Evolutionary conservation across 176 grass and related monocot species (phyloP).

Genomic region (Lolium multiflorum): DNA sequence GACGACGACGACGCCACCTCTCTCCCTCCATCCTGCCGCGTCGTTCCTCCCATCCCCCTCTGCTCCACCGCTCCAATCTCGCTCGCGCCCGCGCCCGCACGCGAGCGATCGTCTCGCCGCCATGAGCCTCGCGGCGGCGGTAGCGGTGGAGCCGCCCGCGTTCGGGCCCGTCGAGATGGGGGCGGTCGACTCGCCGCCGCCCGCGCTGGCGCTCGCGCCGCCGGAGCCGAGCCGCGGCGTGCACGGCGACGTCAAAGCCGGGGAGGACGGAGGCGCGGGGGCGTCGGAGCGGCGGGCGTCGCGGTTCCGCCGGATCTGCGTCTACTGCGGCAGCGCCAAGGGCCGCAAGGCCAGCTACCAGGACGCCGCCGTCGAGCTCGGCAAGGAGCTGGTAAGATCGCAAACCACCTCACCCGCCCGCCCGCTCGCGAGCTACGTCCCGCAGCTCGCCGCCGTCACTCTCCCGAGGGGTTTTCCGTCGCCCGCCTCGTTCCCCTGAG

Average conservation of each 20-base stretch:
- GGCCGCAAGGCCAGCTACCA: slow-evolving; percentile 84
- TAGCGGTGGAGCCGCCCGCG: not conserved
- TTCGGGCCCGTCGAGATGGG: not conserved
- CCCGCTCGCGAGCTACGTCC: too few species aligned
- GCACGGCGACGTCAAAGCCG: not conserved
- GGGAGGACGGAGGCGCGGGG: not conserved
- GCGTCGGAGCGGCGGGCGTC: slow-evolving; percentile 46
- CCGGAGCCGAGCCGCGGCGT: not conserved
- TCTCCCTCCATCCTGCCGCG: not conserved
- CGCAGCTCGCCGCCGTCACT: not conserved
- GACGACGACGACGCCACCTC: not conserved
- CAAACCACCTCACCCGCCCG: too few species aligned
- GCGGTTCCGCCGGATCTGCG: slow-evolving; percentile 89
- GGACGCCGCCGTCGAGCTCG: slow-evolving; percentile 84
- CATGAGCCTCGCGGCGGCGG: not conserved
- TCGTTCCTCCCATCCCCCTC: not conserved
- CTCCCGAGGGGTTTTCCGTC: not conserved
- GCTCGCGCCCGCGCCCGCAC: not conserved
- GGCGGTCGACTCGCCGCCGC: not conserved
- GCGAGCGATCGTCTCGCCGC: not conserved
- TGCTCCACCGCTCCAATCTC: not conserved
- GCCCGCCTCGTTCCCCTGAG: not conserved
- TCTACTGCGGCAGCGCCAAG: slow-evolving; percentile 91
- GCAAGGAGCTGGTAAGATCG: slow-evolving; percentile 72
- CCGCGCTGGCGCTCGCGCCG: not conserved